Evolutionary conservation across 495 filamentous ascomycete genomes (phyloP), one percentile per base, ranked within the genome.

Genomic region (Gamarada debralockiae): DNA sequence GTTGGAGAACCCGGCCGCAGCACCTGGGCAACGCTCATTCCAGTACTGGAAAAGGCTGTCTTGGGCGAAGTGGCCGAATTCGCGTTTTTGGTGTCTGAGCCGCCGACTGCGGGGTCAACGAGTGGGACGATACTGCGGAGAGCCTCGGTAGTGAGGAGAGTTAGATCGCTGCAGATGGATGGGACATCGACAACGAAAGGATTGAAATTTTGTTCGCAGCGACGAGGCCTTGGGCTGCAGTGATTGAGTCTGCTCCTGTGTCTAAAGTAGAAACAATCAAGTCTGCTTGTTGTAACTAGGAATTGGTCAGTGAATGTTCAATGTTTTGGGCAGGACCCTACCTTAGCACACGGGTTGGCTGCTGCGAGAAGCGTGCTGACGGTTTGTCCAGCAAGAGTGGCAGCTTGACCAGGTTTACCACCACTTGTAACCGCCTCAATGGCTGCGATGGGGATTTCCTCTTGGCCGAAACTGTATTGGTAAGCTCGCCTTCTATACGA

Each of bases 161-260:
- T 66, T 20, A 73, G 64, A 52, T 86, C 82, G 17, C 60, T 67
- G 65, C 82, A 85, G 60, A 84, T 75, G 48, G 66, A 72, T 33
- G 81, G 82, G 22, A 78, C 70, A 31, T 62, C 63, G 48, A 74
- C 70, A 21, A 56, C 73, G 56, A 82, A 84, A 36, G 76, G 77
- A 70, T 85, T 85, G 72, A 80, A 80, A 74, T 85, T 85, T 67
- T 83, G 78, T 72, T 85, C 82, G 82, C 80, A 12, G 74, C 75
- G 6, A 84, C 82, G 0, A 84, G 70, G 6, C 71, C 75, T 43
- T 72, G 73, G 20, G 82, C 82, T 3, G 74, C 82, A 3, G 70
- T 67, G 44, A 85, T 70, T 47, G 78, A 79, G 49, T 69, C 65
- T 10, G 71, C 61, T 42, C 77, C 75, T 49, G 58, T 72, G 5